Evolutionary conservation across 139 green algal species (phyloP).

Genomic region (Asterochloris erici): DNA sequence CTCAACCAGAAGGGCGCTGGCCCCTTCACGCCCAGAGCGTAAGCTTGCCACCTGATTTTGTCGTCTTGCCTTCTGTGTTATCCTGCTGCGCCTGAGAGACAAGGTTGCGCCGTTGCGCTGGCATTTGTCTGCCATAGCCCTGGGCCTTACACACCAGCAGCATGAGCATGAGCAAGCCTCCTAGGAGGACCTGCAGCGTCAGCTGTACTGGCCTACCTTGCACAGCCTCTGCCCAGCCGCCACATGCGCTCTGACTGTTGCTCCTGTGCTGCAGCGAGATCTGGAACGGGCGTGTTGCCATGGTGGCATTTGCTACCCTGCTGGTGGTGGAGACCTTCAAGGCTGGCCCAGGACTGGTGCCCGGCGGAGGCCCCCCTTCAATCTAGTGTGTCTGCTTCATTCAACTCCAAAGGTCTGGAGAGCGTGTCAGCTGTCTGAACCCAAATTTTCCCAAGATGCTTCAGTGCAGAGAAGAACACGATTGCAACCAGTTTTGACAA

Average conservation of each 20-base stretch:
- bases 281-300: conserved; percentile 17
- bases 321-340: conserved; percentile 22
- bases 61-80: too few species aligned
- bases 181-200: too few species aligned
- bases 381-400: too few species aligned
- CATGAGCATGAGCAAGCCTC: not conserved
- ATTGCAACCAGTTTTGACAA: too few species aligned
- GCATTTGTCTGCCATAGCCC: not conserved
- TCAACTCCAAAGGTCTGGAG: too few species aligned
- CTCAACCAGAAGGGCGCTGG: conserved; percentile 19
- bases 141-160: not conserved
- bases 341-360: conserved; percentile 19
- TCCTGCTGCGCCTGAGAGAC: not conserved
- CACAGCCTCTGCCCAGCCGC: not conserved
- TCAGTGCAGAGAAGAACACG: too few species aligned
- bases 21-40: conserved; percentile 19
- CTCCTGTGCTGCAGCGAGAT: conserved; percentile 4
- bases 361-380: conserved; percentile 1
- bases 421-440: too few species aligned
- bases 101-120: not conserved
- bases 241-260: not conserved
- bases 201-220: too few species aligned
- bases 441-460: too few species aligned
- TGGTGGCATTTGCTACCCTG: conserved; percentile 19
- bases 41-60: not conserved